Percentiles rank a stretch among this genome's conserved stretches.
These are phyloP conservation scores for Datura wrightii DNA, from an alignment of 257 asterid genomes.

Conservation along the genomic window DNA sequence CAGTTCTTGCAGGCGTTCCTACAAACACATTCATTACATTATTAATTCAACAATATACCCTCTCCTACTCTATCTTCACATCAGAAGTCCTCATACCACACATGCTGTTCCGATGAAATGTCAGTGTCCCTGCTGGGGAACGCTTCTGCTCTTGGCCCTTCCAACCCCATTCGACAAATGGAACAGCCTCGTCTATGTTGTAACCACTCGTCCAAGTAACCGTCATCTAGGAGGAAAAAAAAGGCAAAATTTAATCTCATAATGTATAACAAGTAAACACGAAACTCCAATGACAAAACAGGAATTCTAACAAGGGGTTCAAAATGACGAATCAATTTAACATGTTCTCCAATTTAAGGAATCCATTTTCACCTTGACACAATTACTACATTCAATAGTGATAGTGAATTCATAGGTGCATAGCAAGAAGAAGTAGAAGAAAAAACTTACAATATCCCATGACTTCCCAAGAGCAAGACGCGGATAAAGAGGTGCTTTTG, in stretches of 20 bases:
- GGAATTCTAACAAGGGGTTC: neutral
- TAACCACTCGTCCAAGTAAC: conserved; percentile 93
- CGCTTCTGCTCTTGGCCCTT: conserved; percentile 47
- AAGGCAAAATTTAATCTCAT: neutral
- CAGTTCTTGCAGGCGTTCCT: conserved; percentile 92
- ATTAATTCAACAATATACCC: neutral
- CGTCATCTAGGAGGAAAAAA: conserved; percentile 60
- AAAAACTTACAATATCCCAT: conserved; percentile 80
- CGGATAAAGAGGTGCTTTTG: conserved; percentile 91
- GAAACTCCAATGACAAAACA: neutral
- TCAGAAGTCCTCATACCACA: conserved; percentile 61
- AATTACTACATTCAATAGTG: neutral
- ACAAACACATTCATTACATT: neutral
- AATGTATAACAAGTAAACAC: neutral
- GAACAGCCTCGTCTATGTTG: conserved; percentile 72
- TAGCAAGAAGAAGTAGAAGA: neutral
- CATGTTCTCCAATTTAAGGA: neutral
- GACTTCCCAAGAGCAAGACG: conserved; percentile 95
- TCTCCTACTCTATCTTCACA: neutral
- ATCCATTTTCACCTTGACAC: neutral
- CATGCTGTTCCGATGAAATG: conserved; percentile 78
- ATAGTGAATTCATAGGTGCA: neutral
- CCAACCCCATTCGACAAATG: conserved; percentile 73
- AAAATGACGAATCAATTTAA: neutral
- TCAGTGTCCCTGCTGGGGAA: conserved; percentile 79